A percentile compares a stretch with the other conserved stretches of the same genome.
phyloP scores from a whole-genome alignment of 768 basidiomycete genomes.

The Nidularia sp. region DNA sequence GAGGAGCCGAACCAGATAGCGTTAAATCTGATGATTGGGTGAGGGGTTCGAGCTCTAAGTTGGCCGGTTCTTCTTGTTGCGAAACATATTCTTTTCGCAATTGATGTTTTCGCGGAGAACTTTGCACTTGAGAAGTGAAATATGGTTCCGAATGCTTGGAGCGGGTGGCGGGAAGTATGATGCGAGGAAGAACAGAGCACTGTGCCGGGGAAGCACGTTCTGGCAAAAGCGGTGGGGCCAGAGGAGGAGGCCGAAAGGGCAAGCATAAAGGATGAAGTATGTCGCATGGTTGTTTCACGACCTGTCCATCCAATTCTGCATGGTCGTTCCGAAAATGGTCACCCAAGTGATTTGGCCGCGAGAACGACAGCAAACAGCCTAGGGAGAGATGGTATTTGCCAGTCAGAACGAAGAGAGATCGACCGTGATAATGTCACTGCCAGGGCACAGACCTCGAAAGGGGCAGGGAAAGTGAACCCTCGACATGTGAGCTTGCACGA shows the following conservation, averaged over 20 bases:
- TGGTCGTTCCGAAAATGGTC: conserved; percentile 1
- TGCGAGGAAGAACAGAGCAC: neutral
- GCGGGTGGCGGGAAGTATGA: neutral
- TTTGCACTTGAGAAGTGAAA: neutral
- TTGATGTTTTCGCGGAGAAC: neutral
- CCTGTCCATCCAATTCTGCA: neutral
- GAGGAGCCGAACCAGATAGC: neutral
- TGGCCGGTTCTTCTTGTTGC: neutral
- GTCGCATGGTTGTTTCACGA: neutral
- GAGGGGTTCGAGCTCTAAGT: neutral
- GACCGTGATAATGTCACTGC: neutral
- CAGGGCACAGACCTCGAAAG: neutral
- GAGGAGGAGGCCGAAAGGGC: neutral
- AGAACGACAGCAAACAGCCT: neutral
- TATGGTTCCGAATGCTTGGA: neutral
- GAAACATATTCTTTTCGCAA: neutral
- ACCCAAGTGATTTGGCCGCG: neutral
- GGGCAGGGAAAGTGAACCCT: neutral
- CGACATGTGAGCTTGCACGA: conserved; percentile 1
- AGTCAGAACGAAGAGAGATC: neutral
- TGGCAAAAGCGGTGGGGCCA: neutral
- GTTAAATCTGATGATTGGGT: neutral
- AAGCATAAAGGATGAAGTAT: neutral
- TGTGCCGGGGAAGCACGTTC: neutral
- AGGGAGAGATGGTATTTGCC: neutral